These are phyloP conservation scores for Rutidosis leptorrhynchoides DNA, from an alignment of 129 eudicot species.

Conservation along the genomic window DNA sequence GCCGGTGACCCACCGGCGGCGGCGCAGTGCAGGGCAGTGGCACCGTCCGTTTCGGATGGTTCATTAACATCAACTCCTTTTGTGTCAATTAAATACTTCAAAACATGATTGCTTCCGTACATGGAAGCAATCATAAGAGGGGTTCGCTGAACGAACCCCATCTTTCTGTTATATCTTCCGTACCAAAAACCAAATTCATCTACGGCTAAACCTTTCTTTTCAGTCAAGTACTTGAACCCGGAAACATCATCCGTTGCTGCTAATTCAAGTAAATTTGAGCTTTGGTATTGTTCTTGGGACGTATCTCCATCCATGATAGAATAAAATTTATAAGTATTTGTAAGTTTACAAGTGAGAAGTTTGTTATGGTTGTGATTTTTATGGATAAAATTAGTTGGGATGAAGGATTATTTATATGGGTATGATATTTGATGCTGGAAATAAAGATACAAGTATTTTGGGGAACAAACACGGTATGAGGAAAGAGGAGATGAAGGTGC, in stretches of 20 bases:
- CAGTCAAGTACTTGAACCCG: constrained; percentile 44
- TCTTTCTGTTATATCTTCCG: constrained; percentile 45
- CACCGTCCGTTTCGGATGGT: constrained; percentile 55
- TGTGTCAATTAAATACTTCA: constrained; percentile 34
- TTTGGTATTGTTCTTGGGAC: constrained; percentile 20
- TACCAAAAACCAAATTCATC: constrained; percentile 70
- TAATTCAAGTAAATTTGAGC: constrained; percentile 61
- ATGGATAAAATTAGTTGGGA: constrained; percentile 13
- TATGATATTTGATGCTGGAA: constrained; percentile 20
- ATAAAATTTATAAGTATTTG: constrained; percentile 32
- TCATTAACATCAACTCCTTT: constrained; percentile 50
- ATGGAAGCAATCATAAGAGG: constrained; percentile 74
- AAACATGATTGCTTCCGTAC: constrained; percentile 60
- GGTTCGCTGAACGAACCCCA: constrained; percentile 66
- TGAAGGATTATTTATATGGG: constrained; percentile 27
- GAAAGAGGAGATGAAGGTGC: constrained; percentile 61
- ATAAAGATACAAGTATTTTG: constrained; percentile 7
- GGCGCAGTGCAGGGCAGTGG: constrained; percentile 84
- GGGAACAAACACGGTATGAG: constrained; percentile 29
- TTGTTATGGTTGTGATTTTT: neutral
- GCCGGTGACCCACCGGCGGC: constrained; percentile 64
- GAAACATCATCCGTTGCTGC: constrained; percentile 70
- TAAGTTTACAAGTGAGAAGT: constrained; percentile 44
- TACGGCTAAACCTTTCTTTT: constrained; percentile 40
- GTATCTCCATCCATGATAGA: constrained; percentile 46